Base-by-base conservation (phyloP, 1,139 yeast genomes). In the Zygosaccharomyces pseudobailii region DNA sequence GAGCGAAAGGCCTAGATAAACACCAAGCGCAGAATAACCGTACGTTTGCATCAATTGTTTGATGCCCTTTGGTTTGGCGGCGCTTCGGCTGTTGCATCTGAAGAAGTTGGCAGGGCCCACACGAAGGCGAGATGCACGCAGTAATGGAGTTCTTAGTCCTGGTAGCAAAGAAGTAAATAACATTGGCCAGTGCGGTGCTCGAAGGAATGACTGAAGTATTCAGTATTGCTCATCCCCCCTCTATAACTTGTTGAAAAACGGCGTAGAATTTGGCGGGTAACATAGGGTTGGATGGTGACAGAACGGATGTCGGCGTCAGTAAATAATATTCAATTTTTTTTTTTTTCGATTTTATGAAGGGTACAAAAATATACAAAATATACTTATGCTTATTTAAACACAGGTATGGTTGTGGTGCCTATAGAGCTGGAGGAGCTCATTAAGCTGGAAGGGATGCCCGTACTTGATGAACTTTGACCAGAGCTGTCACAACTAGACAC, bases 1-100 rank as follows among this genome's bases (percentile, higher is more conserved):
- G 24, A 75, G 72, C 2, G 87, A 75, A 19, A 92, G 66, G 0
- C 78, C 84, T 33, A 88, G 61, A 62, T 92, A 92, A 0, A 92
- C 89, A 10, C 88, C 96, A 20, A 92, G 70, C 0, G 96, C 97
- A 6, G 95, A 80, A 71, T 84, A 87, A 0, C 99, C 99, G 65
- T 92, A 92, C 63, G 86, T 85, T 61, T 85, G 83, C 66, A 87
- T 77, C 54, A 92, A 72, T 5, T 79, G 84, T 65, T 80, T 86
- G 31, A 65, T 52, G 6, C 63, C 59, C 23, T 53, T 57, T 7
- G 54, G 56, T 37, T 37, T 50, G 36, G 43, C 28, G 13, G 17
- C 31, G 21, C 45, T 37, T 32, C 41, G 51, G 23, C 49, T 43
- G 8, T 44, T 41, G 24, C 19, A 38, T 20, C 41, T 38, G 17